Conservation (phyloP, 345 rosid genomes). For the Hirschfeldia incana region DNA sequence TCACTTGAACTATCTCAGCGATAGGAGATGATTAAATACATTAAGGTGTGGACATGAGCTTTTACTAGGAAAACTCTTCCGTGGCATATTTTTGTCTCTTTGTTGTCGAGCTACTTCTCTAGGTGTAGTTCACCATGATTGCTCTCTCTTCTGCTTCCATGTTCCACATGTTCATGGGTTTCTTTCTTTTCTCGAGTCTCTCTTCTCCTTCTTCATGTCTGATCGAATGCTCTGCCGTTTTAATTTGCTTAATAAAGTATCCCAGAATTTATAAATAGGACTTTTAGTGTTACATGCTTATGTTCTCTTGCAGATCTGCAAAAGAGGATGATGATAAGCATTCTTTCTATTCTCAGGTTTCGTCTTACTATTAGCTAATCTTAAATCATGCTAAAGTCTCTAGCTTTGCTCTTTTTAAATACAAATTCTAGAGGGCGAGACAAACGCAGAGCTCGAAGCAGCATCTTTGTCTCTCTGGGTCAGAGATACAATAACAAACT, state of each 20-base stretch:
- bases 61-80: constrained; percentile 62
- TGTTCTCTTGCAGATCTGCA: constrained; percentile 59
- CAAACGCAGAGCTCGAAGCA: constrained; percentile 40
- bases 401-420: constrained; percentile 20
- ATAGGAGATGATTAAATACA: no score
- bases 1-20: no score
- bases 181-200: constrained; percentile 91
- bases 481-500: constrained; percentile 26
- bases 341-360: constrained; percentile 74
- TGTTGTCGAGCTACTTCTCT: constrained; percentile 58
- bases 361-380: not conserved
- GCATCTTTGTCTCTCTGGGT: constrained; percentile 44
- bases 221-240: not conserved
- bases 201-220: not conserved
- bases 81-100: constrained; percentile 72
- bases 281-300: constrained; percentile 54
- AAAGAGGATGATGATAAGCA: constrained; percentile 51
- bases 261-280: not conserved
- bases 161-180: constrained; percentile 81
- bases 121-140: constrained; percentile 56
- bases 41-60: constrained; percentile 51
- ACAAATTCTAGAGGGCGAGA: constrained; percentile 43
- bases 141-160: constrained; percentile 44
- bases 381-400: not conserved
- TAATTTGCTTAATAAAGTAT: constrained; percentile 5